Percentiles rank a stretch among this genome's conserved stretches.
These are phyloP conservation scores for Neofusicoccum laricinum DNA, from an alignment of 2,329 filamentous ascomycete genomes.

Conservation along the genomic window DNA sequence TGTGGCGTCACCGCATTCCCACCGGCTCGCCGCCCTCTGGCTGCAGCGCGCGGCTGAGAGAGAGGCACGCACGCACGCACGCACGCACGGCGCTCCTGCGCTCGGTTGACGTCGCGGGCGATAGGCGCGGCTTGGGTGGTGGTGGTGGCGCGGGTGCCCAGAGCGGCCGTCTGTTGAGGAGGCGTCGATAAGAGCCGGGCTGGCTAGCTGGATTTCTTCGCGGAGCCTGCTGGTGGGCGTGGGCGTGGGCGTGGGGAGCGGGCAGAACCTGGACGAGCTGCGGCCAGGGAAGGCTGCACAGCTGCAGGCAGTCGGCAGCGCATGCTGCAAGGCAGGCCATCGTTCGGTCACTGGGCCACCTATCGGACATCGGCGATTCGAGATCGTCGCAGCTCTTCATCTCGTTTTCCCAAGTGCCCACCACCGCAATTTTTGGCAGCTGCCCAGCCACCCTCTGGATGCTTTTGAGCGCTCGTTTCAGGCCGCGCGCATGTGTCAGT, in stretches of 20 bases:
- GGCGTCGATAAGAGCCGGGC: neutral
- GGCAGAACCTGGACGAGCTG: neutral
- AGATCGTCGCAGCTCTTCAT: conserved; percentile 9
- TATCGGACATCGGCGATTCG: conserved; percentile 9
- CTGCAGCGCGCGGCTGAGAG: neutral
- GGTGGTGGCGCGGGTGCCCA: neutral
- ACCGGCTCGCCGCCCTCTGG: neutral
- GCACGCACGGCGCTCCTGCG: neutral
- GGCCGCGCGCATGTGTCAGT: neutral
- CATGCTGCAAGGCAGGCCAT: neutral
- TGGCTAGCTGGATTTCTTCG: neutral
- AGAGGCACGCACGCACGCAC: too few species aligned
- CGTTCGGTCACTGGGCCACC: neutral
- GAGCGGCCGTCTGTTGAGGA: neutral
- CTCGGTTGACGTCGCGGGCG: neutral
- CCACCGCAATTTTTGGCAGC: neutral
- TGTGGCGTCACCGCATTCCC: conserved; percentile 2
- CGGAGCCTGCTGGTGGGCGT: neutral
- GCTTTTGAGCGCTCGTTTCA: neutral
- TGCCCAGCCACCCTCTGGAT: neutral
- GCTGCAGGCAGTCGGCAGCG: neutral
- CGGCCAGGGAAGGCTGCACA: neutral
- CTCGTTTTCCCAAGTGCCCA: neutral
- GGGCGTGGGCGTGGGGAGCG: neutral
- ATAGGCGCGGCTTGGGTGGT: neutral